These are phyloP conservation scores for Tilletia setariae DNA, from an alignment of 1,284 basidiomycete species.

Conservation along the genomic window DNA sequence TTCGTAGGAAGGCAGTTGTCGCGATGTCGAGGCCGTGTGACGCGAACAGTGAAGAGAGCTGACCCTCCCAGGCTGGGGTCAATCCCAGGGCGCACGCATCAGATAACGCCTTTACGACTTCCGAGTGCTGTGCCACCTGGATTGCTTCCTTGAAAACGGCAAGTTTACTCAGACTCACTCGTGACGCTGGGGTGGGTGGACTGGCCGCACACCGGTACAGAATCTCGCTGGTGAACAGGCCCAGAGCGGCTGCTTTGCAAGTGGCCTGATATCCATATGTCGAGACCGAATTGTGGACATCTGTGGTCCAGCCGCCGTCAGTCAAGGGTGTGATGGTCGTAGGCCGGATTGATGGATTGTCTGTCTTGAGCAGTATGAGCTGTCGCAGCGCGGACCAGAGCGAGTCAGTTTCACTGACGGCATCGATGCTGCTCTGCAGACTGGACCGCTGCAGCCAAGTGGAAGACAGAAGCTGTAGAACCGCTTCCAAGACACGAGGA, in stretches of 20 bases:
- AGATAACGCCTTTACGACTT: not conserved
- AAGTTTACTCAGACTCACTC: not conserved
- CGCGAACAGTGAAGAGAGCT: not conserved
- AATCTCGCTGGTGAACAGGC: slow-evolving; percentile 11
- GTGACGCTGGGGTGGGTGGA: not conserved
- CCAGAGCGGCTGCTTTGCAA: slow-evolving; percentile 7
- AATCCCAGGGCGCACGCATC: not conserved
- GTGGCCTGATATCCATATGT: slow-evolving; percentile 3
- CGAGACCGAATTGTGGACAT: not conserved
- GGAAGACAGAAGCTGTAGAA: not conserved
- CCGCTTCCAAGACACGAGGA: not conserved
- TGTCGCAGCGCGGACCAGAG: not conserved
- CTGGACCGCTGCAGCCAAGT: not conserved
- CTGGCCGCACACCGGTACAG: slow-evolving; percentile 1
- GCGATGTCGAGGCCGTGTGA: not conserved
- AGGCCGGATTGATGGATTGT: not conserved
- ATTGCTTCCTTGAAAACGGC: slow-evolving; percentile 7
- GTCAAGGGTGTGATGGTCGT: not conserved
- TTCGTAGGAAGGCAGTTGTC: not conserved
- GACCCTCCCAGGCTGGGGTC: not conserved
- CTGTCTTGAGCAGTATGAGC: not conserved
- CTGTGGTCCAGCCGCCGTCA: not conserved
- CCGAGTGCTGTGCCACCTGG: not conserved
- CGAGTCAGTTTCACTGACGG: not conserved
- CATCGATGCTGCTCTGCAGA: not conserved